Percentiles rank a stretch among this genome's conserved stretches.
Evolutionary conservation across 2,329 filamentous ascomycete genomes (phyloP).

Genomic region (Aspergillus pseudoterreus): DNA sequence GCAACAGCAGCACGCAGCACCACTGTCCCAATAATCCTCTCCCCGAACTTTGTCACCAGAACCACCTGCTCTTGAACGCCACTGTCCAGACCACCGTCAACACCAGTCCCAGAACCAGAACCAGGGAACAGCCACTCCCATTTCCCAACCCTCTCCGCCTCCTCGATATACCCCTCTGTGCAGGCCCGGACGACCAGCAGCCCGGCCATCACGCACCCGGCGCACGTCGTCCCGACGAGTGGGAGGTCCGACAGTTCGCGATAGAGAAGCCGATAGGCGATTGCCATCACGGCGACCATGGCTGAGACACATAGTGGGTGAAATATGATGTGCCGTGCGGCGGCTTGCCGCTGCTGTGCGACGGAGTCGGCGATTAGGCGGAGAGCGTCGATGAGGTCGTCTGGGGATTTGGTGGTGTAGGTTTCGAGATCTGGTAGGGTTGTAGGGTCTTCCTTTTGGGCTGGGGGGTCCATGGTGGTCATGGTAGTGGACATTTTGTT

Average conservation of each 20-base stretch:
- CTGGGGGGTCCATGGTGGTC: background rate
- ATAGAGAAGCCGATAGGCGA: slow-evolving; percentile 40
- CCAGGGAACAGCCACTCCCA: too few relatives aligned
- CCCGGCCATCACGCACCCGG: slow-evolving; percentile 61
- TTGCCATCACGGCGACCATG: slow-evolving; percentile 35
- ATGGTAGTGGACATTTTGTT: background rate
- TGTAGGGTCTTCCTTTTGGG: background rate
- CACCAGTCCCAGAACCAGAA: too few relatives aligned
- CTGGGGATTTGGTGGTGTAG: background rate
- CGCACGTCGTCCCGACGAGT: slow-evolving; percentile 26
- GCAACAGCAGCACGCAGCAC: slow-evolving; percentile 47
- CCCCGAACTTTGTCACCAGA: slow-evolving; percentile 58
- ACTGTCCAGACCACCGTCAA: background rate
- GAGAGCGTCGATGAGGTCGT: slow-evolving; percentile 55
- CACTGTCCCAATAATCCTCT: slow-evolving; percentile 66
- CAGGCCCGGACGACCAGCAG: slow-evolving; percentile 60
- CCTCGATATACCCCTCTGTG: slow-evolving; percentile 59
- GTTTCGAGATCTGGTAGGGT: background rate
- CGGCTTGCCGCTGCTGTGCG: slow-evolving; percentile 72
- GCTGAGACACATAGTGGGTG: slow-evolving; percentile 51
- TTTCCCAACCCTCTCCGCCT: slow-evolving; percentile 44
- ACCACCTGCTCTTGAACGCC: slow-evolving; percentile 36
- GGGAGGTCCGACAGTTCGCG: slow-evolving; percentile 22
- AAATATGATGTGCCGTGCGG: slow-evolving; percentile 60
- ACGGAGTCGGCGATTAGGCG: slow-evolving; percentile 75